Conservation (phyloP, 805 yeast genomes). For the Cyberlindnera samutprakarnensis region DNA sequence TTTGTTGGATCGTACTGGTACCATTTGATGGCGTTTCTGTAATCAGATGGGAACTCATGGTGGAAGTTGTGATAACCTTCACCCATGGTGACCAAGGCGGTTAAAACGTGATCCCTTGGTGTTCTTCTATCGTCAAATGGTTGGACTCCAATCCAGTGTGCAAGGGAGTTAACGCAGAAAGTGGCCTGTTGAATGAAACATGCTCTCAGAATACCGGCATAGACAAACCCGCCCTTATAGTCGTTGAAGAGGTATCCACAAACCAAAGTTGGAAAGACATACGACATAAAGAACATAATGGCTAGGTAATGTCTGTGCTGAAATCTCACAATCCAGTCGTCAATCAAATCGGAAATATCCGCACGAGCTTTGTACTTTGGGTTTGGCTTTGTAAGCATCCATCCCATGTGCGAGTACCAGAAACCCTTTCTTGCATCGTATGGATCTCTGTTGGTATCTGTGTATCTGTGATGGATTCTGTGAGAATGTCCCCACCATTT, state of each 20-base stretch:
- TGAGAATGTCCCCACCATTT: conserved; percentile 89
- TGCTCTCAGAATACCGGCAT: conserved; percentile 67
- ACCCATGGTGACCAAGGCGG: conserved; percentile 80
- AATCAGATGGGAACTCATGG: conserved; percentile 85
- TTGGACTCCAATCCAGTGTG: conserved; percentile 81
- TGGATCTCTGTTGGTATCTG: conserved; percentile 78
- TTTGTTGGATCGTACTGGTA: conserved; percentile 85
- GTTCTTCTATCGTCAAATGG: conserved; percentile 86
- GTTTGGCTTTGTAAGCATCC: conserved; percentile 78
- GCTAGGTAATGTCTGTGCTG: conserved; percentile 74
- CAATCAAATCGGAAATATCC: conserved; percentile 61
- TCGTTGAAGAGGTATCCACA: conserved; percentile 54
- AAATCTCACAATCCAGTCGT: conserved; percentile 72
- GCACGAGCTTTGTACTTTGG: conserved; percentile 64
- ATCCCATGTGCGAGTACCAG: conserved; percentile 80
- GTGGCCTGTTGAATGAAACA: conserved; percentile 76
- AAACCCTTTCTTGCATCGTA: conserved; percentile 80
- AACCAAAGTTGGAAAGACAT: conserved; percentile 51
- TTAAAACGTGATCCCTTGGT: conserved; percentile 74
- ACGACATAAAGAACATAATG: conserved; percentile 54
- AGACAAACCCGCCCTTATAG: conserved; percentile 65
- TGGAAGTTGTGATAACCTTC: conserved; percentile 90
- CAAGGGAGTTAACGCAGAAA: conserved; percentile 78
- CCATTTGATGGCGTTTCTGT: conserved; percentile 83
- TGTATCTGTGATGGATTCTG: conserved; percentile 80